A percentile compares a stretch with the other conserved stretches of the same genome.
Evolutionary conservation across 2,329 filamentous ascomycete species (phyloP).

Genomic region (Fusarium phyllophilum): DNA sequence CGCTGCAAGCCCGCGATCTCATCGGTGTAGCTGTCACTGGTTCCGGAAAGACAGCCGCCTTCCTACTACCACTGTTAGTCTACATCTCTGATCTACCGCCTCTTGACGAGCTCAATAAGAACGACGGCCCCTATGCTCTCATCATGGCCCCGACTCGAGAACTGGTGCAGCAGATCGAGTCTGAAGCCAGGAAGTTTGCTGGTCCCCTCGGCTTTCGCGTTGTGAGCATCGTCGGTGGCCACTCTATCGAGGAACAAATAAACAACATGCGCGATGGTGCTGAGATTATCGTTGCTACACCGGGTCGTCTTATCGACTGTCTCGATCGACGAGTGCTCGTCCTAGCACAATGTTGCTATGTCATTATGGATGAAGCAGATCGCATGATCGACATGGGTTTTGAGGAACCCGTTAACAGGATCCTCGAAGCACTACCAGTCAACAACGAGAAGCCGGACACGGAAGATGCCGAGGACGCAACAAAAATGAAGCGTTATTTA

Average conservation of each 20-base stretch:
- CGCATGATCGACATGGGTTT: slow-evolving; percentile 99
- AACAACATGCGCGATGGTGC: slow-evolving; percentile 91
- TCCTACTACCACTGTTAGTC: slow-evolving; percentile 88
- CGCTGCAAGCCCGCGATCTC: slow-evolving; percentile 90
- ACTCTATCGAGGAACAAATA: slow-evolving; percentile 92
- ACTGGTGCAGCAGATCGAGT: slow-evolving; percentile 95
- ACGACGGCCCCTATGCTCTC: slow-evolving; percentile 96
- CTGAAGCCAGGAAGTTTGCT: slow-evolving; percentile 93
- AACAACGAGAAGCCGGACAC: slow-evolving; percentile 94
- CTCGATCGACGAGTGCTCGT: slow-evolving; percentile 93
- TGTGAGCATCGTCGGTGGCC: slow-evolving; percentile 97
- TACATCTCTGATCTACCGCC: slow-evolving; percentile 93
- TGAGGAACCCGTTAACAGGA: slow-evolving; percentile 97
- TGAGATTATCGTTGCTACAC: slow-evolving; percentile 98
- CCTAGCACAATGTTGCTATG: slow-evolving; percentile 94
- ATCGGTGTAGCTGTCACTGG: slow-evolving; percentile 98
- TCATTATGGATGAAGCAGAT: slow-evolving; percentile 99
- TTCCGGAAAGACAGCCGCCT: slow-evolving; percentile 97
- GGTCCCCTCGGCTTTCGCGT: slow-evolving; percentile 90
- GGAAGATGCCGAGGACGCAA: slow-evolving; percentile 87
- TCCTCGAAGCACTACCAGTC: slow-evolving; percentile 92
- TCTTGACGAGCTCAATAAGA: slow-evolving; percentile 85
- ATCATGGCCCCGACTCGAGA: slow-evolving; percentile 97
- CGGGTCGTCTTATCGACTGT: slow-evolving; percentile 95
- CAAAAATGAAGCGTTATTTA: slow-evolving; percentile 84